Evolutionary conservation across 352 stramenopile genomes (phyloP).

Genomic region (Phytopythium kandeliae): DNA sequence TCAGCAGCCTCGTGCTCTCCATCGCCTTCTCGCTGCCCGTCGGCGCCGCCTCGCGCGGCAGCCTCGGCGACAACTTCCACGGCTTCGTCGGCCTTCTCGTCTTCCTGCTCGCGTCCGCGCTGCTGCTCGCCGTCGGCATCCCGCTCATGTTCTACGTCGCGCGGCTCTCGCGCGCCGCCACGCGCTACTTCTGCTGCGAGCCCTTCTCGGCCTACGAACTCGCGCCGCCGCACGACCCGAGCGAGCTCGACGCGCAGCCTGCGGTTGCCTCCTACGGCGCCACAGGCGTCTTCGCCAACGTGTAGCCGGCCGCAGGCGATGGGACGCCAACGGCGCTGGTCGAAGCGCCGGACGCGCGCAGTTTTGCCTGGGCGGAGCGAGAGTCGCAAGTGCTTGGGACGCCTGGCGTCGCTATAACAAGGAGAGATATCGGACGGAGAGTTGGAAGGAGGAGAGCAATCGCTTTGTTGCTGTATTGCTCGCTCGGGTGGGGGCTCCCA

Average conservation of each 20-base stretch:
- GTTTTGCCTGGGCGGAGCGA: not conserved
- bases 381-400: too few species aligned
- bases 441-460: constrained; percentile 2
- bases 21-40: constrained; percentile 51
- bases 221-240: constrained; percentile 14
- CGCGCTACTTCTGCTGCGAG: constrained; percentile 68
- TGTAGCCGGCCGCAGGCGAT: not conserved
- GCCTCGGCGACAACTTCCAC: constrained; percentile 32
- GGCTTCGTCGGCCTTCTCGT: constrained; percentile 33
- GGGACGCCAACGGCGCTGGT: too few species aligned
- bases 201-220: constrained; percentile 46
- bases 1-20: constrained; percentile 47
- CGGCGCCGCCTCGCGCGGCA: constrained; percentile 25
- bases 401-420: constrained; percentile 2
- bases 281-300: constrained; percentile 11
- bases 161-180: constrained; percentile 32
- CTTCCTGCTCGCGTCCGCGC: constrained; percentile 33
- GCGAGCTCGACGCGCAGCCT: constrained; percentile 8
- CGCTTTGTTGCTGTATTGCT: not conserved
- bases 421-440: not conserved
- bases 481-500: not conserved
- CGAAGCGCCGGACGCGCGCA: not conserved
- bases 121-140: constrained; percentile 46
- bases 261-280: constrained; percentile 29
- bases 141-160: constrained; percentile 50